Conservation (phyloP, 75 land plant species). For the Chamaecyparis obtusa region DNA sequence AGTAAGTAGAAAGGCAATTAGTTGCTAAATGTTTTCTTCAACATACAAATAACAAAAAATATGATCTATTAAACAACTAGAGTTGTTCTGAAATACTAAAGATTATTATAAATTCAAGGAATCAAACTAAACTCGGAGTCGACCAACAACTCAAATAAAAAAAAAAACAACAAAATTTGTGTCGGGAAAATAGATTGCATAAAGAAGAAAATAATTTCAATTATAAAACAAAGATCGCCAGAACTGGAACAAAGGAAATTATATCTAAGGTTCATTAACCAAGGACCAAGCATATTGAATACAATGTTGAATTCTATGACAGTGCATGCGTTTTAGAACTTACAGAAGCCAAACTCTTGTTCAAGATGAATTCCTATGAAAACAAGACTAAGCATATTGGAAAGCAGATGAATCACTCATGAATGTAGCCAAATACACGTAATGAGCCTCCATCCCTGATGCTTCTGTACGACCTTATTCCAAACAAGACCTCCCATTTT, state of each 20-base stretch:
- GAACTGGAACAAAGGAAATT: too few species aligned
- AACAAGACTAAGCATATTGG: too few species aligned
- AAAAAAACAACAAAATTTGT: background rate
- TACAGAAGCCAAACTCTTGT: too few species aligned
- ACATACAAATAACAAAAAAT: background rate
- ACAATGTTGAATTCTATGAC: background rate
- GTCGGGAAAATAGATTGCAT: background rate
- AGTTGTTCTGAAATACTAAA: too few species aligned
- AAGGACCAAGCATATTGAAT: background rate
- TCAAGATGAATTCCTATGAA: too few species aligned
- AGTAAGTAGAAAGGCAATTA: conserved; percentile 3
- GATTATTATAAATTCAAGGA: too few species aligned
- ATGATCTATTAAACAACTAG: conserved; percentile 16
- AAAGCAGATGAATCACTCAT: too few species aligned
- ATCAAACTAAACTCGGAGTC: background rate
- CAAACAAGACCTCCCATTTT: conserved; percentile 73
- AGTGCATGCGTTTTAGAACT: too few species aligned
- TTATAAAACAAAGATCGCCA: background rate
- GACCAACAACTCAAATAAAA: background rate
- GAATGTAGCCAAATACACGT: too few species aligned
- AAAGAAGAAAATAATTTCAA: too few species aligned
- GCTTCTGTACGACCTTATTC: conserved; percentile 41
- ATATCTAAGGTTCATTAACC: background rate
- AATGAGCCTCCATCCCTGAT: too few species aligned
- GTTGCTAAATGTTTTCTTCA: background rate